Evolutionary conservation across 2,329 filamentous ascomycete genomes (phyloP), one percentile per base, ranked within the genome.

Genomic region (Xylariaceae sp.): DNA sequence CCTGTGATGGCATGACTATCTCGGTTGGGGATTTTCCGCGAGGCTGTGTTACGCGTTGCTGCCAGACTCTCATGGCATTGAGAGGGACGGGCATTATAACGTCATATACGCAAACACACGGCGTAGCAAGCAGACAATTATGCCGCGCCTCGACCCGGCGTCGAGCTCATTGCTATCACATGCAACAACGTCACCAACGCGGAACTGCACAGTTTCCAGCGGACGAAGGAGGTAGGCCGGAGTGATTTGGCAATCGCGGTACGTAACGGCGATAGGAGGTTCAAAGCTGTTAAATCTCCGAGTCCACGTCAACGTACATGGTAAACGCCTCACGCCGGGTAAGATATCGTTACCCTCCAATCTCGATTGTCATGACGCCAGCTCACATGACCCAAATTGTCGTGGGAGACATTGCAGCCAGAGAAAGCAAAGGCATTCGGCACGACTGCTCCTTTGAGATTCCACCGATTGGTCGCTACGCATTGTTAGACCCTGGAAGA

Each of bases 351-450:
- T 45, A 45, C 42, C 11, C 42, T 45, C 42, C 42, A 45, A 42
- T 49, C 35, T 30, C 18, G 42, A 42, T 48, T 51, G 50, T 23
- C 30, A 51, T 53, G 54, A 52, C 45, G 37, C 57, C 56, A 55
- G 56, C 58, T 67, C 66, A 69, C 65, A 68, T 69, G 64, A 67
- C 55, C 34, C 39, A 49, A 17, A 6, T 56, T 52, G 13, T 55
- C 42, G 64, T 58, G 60, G 60, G 56, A 65, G 62, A 55, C 58
- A 62, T 61, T 47, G 45, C 62, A 62, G 55, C 58, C 60, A 18
- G 50, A 45, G 42, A 45, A 42, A 53, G 44, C 54, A 63, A 57
- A 42, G 47, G 34, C n/a, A 59, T 55, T 62, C 57, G 51, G 51
- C 54, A 57, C 37, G 35, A 23, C 51, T 45, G 15, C 61, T 30